Base-by-base conservation (phyloP, 2,329 filamentous ascomycete genomes). In the Shiraia sp. region DNA sequence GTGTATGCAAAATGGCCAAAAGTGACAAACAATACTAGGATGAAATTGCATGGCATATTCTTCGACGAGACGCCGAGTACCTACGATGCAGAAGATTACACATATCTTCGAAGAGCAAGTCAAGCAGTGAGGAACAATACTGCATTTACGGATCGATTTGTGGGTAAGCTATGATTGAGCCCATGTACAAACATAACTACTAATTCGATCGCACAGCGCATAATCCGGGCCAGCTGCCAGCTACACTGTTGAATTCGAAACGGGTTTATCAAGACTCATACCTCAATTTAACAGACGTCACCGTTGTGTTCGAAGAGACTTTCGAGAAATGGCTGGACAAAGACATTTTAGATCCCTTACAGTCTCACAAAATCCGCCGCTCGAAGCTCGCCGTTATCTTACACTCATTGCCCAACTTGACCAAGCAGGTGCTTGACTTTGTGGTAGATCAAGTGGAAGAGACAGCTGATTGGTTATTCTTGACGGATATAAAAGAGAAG, bases 11-110 rank as follows among this genome's bases (percentile, higher is more conserved):
- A 61, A 10, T 80, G 76, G 76, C 65, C 65, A 28, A 65, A 60
- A 35, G n/a, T 52, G 2, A 41, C 55, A 13, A 66, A 65, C 23
- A 68, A 70, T 36, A 60, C 65, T 2, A 64, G 65, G 26, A 59
- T 79, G 39, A 63, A 66, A 19, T 65, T 79, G 33, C 70, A 72
- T 31, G 77, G 77, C 36, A 77, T 79, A 47, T 79, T 79, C 58
- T 71, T 79, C 36, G 77, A 79, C 49, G 77, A 79, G 63, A 73
- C 73, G 10, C 77, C 77, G 0, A 53, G 55, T 31, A 49, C 44
- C 15, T 65, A 55, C 37, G 35, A 49, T 16, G 22, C 26, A 2
- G 45, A 48, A 15, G 47, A 52, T 2, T 61, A 60, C 25, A 38
- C 42, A 1, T 66, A 65, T 38, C 37, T 66, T 13, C 49, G 58